Evolutionary conservation across 257 asterid genomes (phyloP).

Genomic region (Solanum chiquidenum): DNA sequence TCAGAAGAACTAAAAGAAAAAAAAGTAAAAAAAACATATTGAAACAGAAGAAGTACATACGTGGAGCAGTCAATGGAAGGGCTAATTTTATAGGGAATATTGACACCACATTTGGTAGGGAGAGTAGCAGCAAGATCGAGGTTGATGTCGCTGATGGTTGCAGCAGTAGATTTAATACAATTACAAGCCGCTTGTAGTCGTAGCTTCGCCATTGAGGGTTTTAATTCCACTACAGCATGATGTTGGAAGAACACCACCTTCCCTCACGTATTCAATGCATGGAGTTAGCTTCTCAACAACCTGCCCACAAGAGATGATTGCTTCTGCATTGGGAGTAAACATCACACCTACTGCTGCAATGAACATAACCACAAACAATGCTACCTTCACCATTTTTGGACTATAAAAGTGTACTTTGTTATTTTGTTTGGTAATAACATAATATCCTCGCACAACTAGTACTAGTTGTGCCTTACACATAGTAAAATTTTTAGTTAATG

Average conservation of each 20-base stretch:
- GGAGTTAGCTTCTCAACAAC: constrained; percentile 7
- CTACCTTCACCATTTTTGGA: not conserved
- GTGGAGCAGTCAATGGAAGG: constrained; percentile 33
- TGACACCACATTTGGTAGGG: constrained; percentile 25
- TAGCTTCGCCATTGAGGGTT: constrained; percentile 7
- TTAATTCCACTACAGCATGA: constrained; percentile 23
- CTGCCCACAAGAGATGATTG: constrained; percentile 15
- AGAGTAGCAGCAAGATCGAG: constrained; percentile 7
- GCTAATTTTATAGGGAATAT: constrained; percentile 29
- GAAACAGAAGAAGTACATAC: constrained; percentile 6
- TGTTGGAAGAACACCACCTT: not conserved
- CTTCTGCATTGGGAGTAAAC: constrained; percentile 7
- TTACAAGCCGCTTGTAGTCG: constrained; percentile 16
- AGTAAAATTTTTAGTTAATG: too few species aligned
- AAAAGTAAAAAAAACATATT: not conserved
- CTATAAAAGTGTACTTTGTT: not conserved
- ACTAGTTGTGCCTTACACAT: too few species aligned
- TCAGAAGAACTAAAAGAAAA: too few species aligned
- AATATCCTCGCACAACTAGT: too few species aligned
- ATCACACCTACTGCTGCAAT: not conserved
- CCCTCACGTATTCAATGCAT: constrained; percentile 13
- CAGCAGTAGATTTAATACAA: constrained; percentile 13
- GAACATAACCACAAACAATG: not conserved
- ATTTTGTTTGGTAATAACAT: not conserved
- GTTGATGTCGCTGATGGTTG: not conserved